These are phyloP conservation scores for Arabidopsis thaliana DNA, from an alignment of 345 rosid genomes.

Conservation along the genomic window TAIR10.1 NC_003075.7:10159001-10159500, in stretches of 20 bases:
- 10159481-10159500: constrained; percentile 35
- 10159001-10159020: constrained; percentile 79
- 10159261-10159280: background rate
- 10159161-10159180: background rate
- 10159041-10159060: constrained; percentile 90
- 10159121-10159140: constrained; percentile 26
- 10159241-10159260: background rate
- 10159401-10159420: constrained; percentile 11
- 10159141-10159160: constrained; percentile 12
- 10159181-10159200: background rate
- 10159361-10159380: constrained; percentile 23
- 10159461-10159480: constrained; percentile 8
- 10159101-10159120: constrained; percentile 14
- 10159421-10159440: constrained; percentile 11
- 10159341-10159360: constrained; percentile 23
- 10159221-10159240: too few species aligned
- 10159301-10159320: constrained; percentile 28
- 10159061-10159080: constrained; percentile 94
- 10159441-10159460: constrained; percentile 29
- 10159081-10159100: constrained; percentile 96
- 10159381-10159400: constrained; percentile 22
- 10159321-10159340: constrained; percentile 25
- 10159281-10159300: background rate
- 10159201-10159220: constrained; percentile 7
- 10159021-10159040: constrained; percentile 79